These are phyloP conservation scores for Penicillium sp. DNA, from an alignment of 2,329 filamentous ascomycete species.

Conservation along the genomic window DNA sequence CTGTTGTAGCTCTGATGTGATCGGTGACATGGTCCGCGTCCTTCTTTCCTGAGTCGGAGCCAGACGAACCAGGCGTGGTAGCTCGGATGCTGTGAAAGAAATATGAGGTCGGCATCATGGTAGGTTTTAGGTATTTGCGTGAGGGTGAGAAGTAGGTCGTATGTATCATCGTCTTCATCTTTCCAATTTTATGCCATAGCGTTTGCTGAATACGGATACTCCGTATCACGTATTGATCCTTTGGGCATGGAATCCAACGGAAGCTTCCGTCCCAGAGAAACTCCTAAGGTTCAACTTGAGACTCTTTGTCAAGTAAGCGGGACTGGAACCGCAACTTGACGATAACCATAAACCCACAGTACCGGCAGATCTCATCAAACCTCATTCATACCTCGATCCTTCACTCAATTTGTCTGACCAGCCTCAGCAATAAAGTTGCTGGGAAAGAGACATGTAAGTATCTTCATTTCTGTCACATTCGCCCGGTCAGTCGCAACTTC, in stretches of 20 bases:
- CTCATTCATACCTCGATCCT: neutral
- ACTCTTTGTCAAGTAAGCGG: neutral
- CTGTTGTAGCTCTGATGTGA: too few relatives aligned
- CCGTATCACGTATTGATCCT: neutral
- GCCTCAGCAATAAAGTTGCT: neutral
- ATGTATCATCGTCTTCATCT: neutral
- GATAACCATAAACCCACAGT: too few relatives aligned
- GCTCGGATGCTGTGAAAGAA: neutral
- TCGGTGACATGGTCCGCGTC: too few relatives aligned
- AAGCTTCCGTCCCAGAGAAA: neutral
- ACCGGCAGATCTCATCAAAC: neutral
- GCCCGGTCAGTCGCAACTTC: neutral
- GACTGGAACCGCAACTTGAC: neutral
- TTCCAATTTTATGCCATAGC: neutral
- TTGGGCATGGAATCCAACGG: too few relatives aligned
- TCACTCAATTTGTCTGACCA: neutral
- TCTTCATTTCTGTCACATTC: neutral
- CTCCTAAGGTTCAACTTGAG: neutral
- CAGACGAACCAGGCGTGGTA: too few relatives aligned
- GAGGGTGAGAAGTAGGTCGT: neutral
- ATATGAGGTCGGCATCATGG: neutral
- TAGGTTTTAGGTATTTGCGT: too few relatives aligned
- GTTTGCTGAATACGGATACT: neutral
- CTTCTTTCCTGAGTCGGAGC: too few relatives aligned
- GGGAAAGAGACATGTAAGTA: neutral